Conservation (phyloP, 352 stramenopile species). For the Phytophthora uliginosa region DNA sequence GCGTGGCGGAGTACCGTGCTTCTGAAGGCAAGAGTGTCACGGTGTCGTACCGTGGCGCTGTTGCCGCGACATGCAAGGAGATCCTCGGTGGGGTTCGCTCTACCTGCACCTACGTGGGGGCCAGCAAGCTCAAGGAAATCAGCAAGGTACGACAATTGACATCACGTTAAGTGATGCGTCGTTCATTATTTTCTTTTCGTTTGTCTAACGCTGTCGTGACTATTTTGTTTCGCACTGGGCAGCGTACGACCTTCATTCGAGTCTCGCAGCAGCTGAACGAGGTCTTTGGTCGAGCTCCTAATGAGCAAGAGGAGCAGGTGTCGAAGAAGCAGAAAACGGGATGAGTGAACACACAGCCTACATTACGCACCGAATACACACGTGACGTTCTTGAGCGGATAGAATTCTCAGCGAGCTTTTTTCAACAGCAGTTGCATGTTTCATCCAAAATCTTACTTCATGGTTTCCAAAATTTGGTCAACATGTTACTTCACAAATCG, state of each 20-base stretch:
- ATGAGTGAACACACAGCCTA: conserved; percentile 12
- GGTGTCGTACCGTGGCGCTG: conserved; percentile 88
- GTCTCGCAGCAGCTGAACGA: conserved; percentile 95
- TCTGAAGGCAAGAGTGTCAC: conserved; percentile 94
- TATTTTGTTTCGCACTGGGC: not conserved
- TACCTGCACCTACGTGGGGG: conserved; percentile 95
- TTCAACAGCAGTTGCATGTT: no score
- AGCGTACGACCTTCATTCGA: conserved; percentile 95
- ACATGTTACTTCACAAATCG: no score
- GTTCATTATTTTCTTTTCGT: no score
- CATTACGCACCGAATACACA: no score
- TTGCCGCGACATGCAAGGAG: conserved; percentile 86
- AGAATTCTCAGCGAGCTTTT: no score
- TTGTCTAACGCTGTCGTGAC: conserved; percentile 4
- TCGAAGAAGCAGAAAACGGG: conserved; percentile 75
- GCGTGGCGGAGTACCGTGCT: conserved; percentile 93
- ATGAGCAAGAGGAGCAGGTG: conserved; percentile 75
- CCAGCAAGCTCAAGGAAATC: conserved; percentile 90
- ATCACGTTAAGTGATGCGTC: not conserved
- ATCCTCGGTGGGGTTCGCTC: conserved; percentile 94
- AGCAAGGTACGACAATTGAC: conserved; percentile 70
- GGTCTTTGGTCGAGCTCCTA: conserved; percentile 88
- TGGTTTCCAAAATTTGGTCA: no score
- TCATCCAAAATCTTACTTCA: no score
- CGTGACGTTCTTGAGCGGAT: no score